A percentile compares a stretch with the other conserved stretches of the same genome.
These are phyloP conservation scores for Trematosphaeria pertusa DNA, from an alignment of 2,329 filamentous ascomycete genomes.

Conservation along the genomic window DNA sequence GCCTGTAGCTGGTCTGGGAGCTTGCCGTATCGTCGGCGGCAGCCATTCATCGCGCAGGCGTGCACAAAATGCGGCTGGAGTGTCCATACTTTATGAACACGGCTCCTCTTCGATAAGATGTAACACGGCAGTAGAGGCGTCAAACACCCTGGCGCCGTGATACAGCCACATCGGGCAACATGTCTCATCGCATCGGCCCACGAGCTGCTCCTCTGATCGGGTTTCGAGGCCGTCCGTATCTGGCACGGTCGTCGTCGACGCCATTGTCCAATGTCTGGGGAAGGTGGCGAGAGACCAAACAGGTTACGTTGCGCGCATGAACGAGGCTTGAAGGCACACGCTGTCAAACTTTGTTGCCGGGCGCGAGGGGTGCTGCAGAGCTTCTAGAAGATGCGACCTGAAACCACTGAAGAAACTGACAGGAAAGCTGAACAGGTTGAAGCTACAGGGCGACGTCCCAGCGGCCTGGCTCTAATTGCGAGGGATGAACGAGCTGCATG, in stretches of 20 bases:
- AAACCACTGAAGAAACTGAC: constrained; percentile 36
- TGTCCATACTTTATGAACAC: constrained; percentile 7
- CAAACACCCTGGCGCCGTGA: constrained; percentile 20
- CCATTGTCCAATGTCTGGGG: constrained; percentile 21
- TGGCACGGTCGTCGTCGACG: constrained; percentile 12
- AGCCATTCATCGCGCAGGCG: background rate
- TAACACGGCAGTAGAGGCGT: constrained; percentile 15
- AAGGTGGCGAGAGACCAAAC: constrained; percentile 17
- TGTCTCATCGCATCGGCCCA: constrained; percentile 31
- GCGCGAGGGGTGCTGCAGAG: constrained; percentile 17
- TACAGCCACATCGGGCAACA: constrained; percentile 24
- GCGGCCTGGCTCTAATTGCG: constrained; percentile 22
- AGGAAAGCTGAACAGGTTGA: constrained; percentile 23
- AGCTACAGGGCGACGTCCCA: constrained; percentile 24
- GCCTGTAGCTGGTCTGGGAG: too few species aligned
- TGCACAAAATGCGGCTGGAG: background rate
- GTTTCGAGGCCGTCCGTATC: constrained; percentile 10
- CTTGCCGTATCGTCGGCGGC: background rate
- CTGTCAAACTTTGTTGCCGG: constrained; percentile 25
- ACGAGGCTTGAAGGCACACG: constrained; percentile 28
- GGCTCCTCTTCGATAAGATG: constrained; percentile 11
- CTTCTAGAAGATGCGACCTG: constrained; percentile 41
- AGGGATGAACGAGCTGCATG: constrained; percentile 35
- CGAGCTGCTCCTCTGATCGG: constrained; percentile 18
- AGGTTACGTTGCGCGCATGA: constrained; percentile 24